Percentiles rank a stretch among this genome's conserved stretches.
phyloP scores from a whole-genome alignment of 1,284 basidiomycete genomes.

The Puccinia polysora region DNA sequence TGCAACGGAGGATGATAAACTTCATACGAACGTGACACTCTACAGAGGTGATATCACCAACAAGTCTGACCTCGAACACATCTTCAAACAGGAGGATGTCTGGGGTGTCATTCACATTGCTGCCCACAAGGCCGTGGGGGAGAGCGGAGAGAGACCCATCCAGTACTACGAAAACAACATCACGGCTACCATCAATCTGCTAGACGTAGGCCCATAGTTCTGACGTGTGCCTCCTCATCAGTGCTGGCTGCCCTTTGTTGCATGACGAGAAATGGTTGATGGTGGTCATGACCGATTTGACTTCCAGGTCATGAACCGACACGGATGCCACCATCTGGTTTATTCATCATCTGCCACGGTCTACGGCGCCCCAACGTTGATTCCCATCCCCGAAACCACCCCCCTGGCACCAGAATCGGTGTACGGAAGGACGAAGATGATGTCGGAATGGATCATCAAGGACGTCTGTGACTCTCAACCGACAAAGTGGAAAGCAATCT shows the following conservation, averaged over 20 bases:
- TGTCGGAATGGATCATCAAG: slow-evolving; percentile 84
- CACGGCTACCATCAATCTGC: slow-evolving; percentile 70
- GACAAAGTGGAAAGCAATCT: slow-evolving; percentile 70
- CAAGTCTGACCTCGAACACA: slow-evolving; percentile 64
- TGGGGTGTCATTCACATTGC: slow-evolving; percentile 97
- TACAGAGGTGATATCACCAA: slow-evolving; percentile 70
- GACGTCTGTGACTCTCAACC: slow-evolving; percentile 79
- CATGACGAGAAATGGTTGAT: too few relatives aligned
- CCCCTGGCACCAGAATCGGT: slow-evolving; percentile 82
- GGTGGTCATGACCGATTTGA: slow-evolving; percentile 34
- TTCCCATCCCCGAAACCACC: slow-evolving; percentile 92
- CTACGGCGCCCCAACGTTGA: slow-evolving; percentile 84
- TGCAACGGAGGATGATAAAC: slow-evolving; percentile 60
- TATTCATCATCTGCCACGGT: slow-evolving; percentile 99
- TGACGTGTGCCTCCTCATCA: background rate
- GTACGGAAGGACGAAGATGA: slow-evolving; percentile 92
- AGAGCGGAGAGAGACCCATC: slow-evolving; percentile 89
- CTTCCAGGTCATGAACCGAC: slow-evolving; percentile 72
- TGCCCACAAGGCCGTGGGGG: slow-evolving; percentile 96
- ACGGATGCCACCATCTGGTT: slow-evolving; percentile 76
- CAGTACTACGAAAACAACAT: slow-evolving; percentile 92
- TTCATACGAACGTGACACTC: slow-evolving; percentile 63
- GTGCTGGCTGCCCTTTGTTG: slow-evolving; percentile 45
- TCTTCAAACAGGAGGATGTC: slow-evolving; percentile 82
- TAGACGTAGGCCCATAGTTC: slow-evolving; percentile 56